phyloP scores from a whole-genome alignment of 2,329 filamentous ascomycete genomes.

The Aspergillus texensis region DNA sequence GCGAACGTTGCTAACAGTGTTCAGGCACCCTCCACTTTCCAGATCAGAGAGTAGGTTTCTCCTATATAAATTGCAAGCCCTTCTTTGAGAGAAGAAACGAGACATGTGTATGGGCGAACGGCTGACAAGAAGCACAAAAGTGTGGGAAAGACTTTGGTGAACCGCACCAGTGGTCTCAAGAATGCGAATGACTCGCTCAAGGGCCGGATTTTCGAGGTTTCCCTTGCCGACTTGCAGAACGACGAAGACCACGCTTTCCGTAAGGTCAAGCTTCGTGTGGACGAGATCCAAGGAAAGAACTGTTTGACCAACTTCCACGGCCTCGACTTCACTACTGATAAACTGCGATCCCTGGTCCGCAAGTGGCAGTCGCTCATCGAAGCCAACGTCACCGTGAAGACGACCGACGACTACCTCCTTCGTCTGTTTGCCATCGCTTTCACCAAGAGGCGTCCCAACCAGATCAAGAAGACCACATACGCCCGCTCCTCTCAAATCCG shows the following conservation, averaged over 20 bases:
- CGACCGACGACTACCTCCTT: conserved; percentile 99
- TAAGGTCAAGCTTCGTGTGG: conserved; percentile 98
- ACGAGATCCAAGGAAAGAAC: conserved; percentile 99
- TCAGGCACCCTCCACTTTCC: conserved; percentile 92
- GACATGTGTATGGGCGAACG: neutral
- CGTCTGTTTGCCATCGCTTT: conserved; percentile 98
- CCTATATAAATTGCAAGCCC: conserved; percentile 10
- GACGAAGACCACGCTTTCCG: conserved; percentile 99
- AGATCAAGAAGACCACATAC: conserved; percentile 99
- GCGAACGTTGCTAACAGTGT: conserved; percentile 21
- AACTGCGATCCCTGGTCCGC: conserved; percentile 97
- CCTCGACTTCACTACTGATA: conserved; percentile 99
- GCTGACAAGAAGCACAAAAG: conserved; percentile 53
- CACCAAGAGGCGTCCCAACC: conserved; percentile 98
- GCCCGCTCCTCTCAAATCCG: conserved; percentile 96
- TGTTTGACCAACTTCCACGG: conserved; percentile 99
- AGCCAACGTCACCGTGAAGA: conserved; percentile 99
- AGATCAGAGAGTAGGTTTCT: conserved; percentile 84
- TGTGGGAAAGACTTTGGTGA: conserved; percentile 99
- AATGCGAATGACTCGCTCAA: conserved; percentile 99
- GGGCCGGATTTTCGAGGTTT: conserved; percentile 98
- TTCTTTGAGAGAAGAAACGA: conserved; percentile 11
- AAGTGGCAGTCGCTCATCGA: conserved; percentile 99
- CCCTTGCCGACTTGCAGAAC: conserved; percentile 98
- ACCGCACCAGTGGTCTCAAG: conserved; percentile 99